Conservation (phyloP, 768 basidiomycete genomes). For the Pisolithus orientalis region DNA sequence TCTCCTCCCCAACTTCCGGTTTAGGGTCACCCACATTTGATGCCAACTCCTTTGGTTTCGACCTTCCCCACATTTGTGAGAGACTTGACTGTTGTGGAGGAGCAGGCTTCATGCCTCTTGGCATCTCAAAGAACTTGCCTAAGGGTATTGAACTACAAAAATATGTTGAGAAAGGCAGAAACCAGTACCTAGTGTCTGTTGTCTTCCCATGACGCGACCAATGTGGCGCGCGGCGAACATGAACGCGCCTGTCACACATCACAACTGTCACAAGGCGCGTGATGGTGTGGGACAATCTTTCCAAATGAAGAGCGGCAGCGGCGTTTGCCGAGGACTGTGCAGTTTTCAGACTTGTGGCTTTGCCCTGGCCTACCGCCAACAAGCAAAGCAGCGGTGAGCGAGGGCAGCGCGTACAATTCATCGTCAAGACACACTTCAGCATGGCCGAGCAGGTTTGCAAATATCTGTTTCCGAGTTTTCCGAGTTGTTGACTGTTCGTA, state of each 20-base stretch:
- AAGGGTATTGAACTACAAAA: slow-evolving; percentile 1
- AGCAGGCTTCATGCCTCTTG: slow-evolving; percentile 52
- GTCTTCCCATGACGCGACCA: slow-evolving; percentile 50
- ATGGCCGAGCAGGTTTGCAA: slow-evolving; percentile 60
- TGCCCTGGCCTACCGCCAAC: slow-evolving; percentile 6
- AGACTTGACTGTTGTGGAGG: slow-evolving; percentile 78
- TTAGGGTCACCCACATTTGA: slow-evolving; percentile 21
- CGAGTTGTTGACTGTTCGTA: slow-evolving; percentile 25
- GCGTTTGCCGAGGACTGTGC: slow-evolving; percentile 34
- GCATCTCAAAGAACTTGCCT: slow-evolving; percentile 79
- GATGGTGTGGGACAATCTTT: not conserved
- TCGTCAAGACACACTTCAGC: slow-evolving; percentile 17
- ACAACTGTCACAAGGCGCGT: not conserved
- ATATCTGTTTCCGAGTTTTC: not conserved
- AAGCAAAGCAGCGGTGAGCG: slow-evolving; percentile 2
- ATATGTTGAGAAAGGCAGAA: not conserved
- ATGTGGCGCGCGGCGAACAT: slow-evolving; percentile 21
- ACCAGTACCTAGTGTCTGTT: slow-evolving; percentile 62
- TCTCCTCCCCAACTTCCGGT: slow-evolving; percentile 5
- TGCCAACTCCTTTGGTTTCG: slow-evolving; percentile 26
- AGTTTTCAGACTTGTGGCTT: slow-evolving; percentile 36
- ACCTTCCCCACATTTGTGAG: slow-evolving; percentile 67
- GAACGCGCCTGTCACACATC: slow-evolving; percentile 1
- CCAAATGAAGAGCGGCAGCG: slow-evolving; percentile 7
- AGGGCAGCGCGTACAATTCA: not conserved